These are phyloP conservation scores for Tephrocybe sp. DNA, from an alignment of 768 basidiomycete species.

Conservation along the genomic window DNA sequence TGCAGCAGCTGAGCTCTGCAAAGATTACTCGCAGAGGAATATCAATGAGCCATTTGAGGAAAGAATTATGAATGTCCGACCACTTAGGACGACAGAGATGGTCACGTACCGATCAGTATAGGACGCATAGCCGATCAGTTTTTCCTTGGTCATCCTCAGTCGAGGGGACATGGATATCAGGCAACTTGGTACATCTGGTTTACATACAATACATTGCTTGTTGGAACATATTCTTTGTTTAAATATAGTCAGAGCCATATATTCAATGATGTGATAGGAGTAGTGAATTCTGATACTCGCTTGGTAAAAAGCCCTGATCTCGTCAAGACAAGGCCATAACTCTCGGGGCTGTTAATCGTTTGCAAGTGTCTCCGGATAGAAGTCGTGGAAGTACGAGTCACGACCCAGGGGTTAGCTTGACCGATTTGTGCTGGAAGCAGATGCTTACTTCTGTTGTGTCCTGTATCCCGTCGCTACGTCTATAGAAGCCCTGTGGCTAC, in stretches of 20 bases:
- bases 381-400: slow-evolving; percentile 1
- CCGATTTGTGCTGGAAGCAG: neutral
- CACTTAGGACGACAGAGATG: too few species aligned
- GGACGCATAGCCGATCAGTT: neutral
- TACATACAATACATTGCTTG: neutral
- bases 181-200: neutral
- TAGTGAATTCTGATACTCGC: neutral
- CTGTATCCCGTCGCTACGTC: neutral
- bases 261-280: neutral
- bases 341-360: neutral
- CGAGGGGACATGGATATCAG: neutral
- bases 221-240: neutral
- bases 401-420: too few species aligned
- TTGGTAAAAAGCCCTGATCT: neutral
- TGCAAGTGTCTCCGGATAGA: neutral
- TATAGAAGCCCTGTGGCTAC: neutral
- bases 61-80: too few species aligned
- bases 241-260: neutral
- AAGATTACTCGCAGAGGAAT: neutral
- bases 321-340: neutral
- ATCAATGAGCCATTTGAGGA: neutral
- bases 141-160: neutral
- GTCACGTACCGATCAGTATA: neutral
- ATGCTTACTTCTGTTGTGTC: neutral
- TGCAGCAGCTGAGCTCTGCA: neutral